Evolutionary conservation across 1,139 yeast genomes (phyloP).

Genomic region (Hyphopichia wangnamkhiaoensis): DNA sequence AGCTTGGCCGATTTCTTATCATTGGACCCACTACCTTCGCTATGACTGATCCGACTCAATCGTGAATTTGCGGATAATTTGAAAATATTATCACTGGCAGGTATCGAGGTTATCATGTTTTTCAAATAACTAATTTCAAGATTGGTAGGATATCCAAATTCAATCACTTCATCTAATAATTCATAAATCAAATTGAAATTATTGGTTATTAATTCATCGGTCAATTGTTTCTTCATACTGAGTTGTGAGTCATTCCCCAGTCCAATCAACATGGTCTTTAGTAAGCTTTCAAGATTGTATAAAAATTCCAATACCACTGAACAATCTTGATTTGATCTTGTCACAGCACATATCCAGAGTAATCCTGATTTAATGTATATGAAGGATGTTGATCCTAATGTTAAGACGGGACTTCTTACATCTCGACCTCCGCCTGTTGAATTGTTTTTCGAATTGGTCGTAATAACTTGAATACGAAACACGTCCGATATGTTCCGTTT

Average conservation of each 20-base stretch:
- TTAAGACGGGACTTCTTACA: conserved; percentile 77
- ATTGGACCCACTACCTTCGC: conserved; percentile 9
- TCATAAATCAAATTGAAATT: conserved; percentile 75
- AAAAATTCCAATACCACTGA: conserved; percentile 78
- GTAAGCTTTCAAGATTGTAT: conserved; percentile 55
- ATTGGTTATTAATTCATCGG: conserved; percentile 35
- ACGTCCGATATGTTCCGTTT: conserved; percentile 76
- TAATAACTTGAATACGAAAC: conserved; percentile 85
- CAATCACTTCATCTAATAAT: conserved; percentile 72
- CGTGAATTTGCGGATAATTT: conserved; percentile 16
- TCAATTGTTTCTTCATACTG: conserved; percentile 15
- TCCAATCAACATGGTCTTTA: conserved; percentile 24
- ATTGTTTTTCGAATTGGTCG: conserved; percentile 32
- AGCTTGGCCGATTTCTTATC: conserved; percentile 3
- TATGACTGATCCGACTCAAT: conserved; percentile 12
- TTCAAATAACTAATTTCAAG: conserved; percentile 53
- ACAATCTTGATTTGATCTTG: conserved; percentile 87
- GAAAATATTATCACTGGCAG: conserved; percentile 24
- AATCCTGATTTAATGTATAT: conserved; percentile 71
- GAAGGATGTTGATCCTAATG: conserved; percentile 91
- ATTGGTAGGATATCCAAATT: conserved; percentile 80
- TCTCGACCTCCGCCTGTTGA: conserved; percentile 21
- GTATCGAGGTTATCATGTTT: conserved; percentile 22
- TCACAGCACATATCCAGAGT: conserved; percentile 82
- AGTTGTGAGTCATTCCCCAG: conserved; percentile 12